Percentiles rank a stretch among this genome's conserved stretches.
These are phyloP conservation scores for Iris pallida DNA, from an alignment of 116 monocot species.

Conservation along the genomic window DNA sequence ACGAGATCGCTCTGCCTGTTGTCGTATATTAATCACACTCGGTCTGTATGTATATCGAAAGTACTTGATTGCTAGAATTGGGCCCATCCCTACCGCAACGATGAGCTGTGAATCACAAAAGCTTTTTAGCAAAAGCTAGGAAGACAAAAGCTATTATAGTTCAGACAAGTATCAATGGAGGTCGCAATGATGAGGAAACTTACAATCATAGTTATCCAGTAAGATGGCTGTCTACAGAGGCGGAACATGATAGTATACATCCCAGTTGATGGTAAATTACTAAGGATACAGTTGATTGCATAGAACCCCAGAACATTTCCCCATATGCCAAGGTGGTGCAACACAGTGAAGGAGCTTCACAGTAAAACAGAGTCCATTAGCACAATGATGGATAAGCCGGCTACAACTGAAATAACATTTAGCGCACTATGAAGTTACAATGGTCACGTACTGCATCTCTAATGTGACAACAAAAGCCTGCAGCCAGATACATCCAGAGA, in stretches of 20 bases:
- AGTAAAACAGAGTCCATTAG: slow-evolving; percentile 2
- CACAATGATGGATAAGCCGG: background rate
- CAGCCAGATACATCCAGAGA: slow-evolving; percentile 96
- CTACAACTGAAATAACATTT: background rate
- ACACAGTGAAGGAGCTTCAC: slow-evolving; percentile 69
- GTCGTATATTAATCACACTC: slow-evolving; percentile 66
- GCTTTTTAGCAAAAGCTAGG: background rate
- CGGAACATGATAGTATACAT: slow-evolving; percentile 96
- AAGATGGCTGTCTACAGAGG: slow-evolving; percentile 58
- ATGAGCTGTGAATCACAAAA: slow-evolving; percentile 49
- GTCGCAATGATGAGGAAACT: background rate
- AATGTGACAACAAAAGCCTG: slow-evolving; percentile 88
- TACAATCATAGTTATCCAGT: slow-evolving; percentile 87
- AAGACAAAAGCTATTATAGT: background rate
- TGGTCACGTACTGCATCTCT: slow-evolving; percentile 71
- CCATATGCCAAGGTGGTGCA: slow-evolving; percentile 86
- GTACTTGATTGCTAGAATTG: slow-evolving; percentile 74
- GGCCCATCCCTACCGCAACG: slow-evolving; percentile 72
- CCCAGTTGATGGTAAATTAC: slow-evolving; percentile 57
- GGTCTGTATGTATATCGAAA: slow-evolving; percentile 76
- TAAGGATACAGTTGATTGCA: slow-evolving; percentile 61
- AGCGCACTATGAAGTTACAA: too few species aligned
- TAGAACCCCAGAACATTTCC: slow-evolving; percentile 77
- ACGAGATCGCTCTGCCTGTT: slow-evolving; percentile 57
- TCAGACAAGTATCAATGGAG: background rate